Base-by-base conservation (phyloP, 108 stramenopile genomes). In the Parietichytrium sp. region DNA sequence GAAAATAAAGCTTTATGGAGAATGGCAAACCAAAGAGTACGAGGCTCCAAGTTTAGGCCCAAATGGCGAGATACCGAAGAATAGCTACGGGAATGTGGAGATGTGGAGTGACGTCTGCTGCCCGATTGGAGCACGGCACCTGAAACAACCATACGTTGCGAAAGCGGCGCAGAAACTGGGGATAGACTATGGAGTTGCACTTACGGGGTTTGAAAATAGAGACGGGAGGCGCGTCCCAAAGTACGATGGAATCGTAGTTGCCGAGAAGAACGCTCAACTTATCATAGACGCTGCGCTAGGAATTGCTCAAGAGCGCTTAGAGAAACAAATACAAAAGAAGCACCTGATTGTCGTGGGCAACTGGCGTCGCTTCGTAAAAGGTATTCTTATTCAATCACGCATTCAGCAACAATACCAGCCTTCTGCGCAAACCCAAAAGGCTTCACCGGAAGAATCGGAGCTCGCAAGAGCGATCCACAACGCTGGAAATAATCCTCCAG, bases 1-100 rank as follows among this genome's bases (percentile, higher is more conserved):
- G 1, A 72, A 72, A 25, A 72, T 72, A 23, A 16, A 12, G 8
- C 20, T 72, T 6, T 72, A 33, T 72, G 61, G 61, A 38, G 10
- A 25, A 15, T 72, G 61, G 61, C 61, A 72, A 27, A 72, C 61
- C 12, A 42, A 72, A 10, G 61, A 10, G 8, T 72, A 33, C 33
- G 61, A 23, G 29, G 38, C 61, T 25, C 61, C 61, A 27, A 15
- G n/a, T 33, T 6, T 72, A 23, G 61, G 20, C 16, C 15, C 61
- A 25, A 27, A 72, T 2, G 61, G 61, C 16, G 20, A 72, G 20
- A 72, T 72, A 1, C 61, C 61, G 6, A 72, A 72, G 61, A 72
- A 72, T 27, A 31, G 45, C 38, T 72, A 25, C 20, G 61, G 61
- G 6, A 72, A 72, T 38, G 61, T 72, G 15, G 61, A 72, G 25